A percentile compares a stretch with the other conserved stretches of the same genome.
These are phyloP conservation scores for Fusarium coicis DNA, from an alignment of 2,329 filamentous ascomycete genomes.

Conservation along the genomic window DNA sequence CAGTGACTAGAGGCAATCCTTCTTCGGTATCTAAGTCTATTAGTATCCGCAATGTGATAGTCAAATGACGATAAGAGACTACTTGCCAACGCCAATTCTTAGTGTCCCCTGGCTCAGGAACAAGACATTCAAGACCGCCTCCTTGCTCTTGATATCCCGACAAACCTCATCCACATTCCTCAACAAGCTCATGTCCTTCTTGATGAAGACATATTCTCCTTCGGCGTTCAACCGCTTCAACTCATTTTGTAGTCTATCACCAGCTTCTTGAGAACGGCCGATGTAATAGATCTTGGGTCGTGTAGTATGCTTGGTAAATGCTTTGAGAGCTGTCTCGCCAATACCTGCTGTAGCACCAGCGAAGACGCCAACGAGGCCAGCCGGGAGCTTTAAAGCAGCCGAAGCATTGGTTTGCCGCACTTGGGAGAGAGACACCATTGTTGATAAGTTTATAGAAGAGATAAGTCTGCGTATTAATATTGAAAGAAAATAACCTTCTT, in stretches of 20 bases:
- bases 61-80: neutral
- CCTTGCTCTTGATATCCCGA: conserved; percentile 55
- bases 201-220: conserved; percentile 59
- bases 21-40: conserved; percentile 62
- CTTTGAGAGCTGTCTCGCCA: conserved; percentile 59
- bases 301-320: conserved; percentile 54
- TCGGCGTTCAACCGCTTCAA: conserved; percentile 54
- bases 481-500: neutral
- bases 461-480: too few relatives aligned
- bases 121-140: conserved; percentile 58
- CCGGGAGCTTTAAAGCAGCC: conserved; percentile 7
- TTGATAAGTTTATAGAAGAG: neutral
- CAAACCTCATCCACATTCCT: conserved; percentile 62
- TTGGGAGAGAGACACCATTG: conserved; percentile 29
- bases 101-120: conserved; percentile 56
- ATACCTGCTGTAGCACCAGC: conserved; percentile 67
- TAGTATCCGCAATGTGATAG: neutral
- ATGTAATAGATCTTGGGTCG: conserved; percentile 63
- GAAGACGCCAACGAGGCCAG: conserved; percentile 58
- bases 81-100: conserved; percentile 37
- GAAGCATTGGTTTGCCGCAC: conserved; percentile 28
- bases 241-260: conserved; percentile 53
- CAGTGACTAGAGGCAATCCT: conserved; percentile 62
- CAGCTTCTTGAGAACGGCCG: conserved; percentile 55
- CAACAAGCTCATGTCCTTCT: conserved; percentile 61